Evolutionary conservation across 2,329 filamentous ascomycete species (phyloP).

Genomic region (Leptographium radiaticola): DNA sequence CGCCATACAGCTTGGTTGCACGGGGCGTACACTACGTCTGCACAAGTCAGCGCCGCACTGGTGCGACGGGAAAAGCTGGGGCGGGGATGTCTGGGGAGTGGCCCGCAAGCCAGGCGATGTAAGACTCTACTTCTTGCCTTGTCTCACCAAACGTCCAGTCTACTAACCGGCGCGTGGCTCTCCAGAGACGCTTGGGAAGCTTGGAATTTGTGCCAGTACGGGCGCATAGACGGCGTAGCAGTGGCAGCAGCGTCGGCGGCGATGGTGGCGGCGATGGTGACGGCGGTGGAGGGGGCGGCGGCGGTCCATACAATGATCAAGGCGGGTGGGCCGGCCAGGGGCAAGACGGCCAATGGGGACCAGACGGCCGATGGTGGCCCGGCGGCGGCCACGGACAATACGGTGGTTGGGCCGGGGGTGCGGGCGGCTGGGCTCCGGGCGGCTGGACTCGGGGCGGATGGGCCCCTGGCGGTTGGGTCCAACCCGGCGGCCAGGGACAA

Average conservation of each 20-base stretch:
- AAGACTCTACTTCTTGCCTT: neutral
- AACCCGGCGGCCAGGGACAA: too few species aligned
- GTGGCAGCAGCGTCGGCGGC: neutral
- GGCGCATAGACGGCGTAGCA: too few species aligned
- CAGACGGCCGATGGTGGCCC: too few species aligned
- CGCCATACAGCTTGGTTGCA: neutral
- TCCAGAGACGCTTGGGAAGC: conserved; percentile 1
- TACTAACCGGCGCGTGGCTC: neutral
- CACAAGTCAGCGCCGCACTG: conserved; percentile 6
- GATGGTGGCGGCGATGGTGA: neutral
- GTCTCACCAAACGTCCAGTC: neutral
- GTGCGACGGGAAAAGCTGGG: conserved; percentile 11
- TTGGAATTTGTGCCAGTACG: neutral
- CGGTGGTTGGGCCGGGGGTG: too few species aligned
- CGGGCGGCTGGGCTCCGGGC: too few species aligned
- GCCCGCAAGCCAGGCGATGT: conserved; percentile 5
- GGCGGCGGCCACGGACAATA: too few species aligned
- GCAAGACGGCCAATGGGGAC: too few species aligned
- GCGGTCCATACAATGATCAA: too few species aligned
- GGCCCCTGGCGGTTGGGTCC: too few species aligned
- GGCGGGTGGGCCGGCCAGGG: too few species aligned
- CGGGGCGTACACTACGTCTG: neutral
- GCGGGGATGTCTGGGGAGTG: conserved; percentile 9
- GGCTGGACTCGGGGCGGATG: too few species aligned
- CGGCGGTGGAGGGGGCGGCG: neutral